phyloP scores from a whole-genome alignment of 2,329 filamentous ascomycete species.

The Endoconidiophora polonica region DNA sequence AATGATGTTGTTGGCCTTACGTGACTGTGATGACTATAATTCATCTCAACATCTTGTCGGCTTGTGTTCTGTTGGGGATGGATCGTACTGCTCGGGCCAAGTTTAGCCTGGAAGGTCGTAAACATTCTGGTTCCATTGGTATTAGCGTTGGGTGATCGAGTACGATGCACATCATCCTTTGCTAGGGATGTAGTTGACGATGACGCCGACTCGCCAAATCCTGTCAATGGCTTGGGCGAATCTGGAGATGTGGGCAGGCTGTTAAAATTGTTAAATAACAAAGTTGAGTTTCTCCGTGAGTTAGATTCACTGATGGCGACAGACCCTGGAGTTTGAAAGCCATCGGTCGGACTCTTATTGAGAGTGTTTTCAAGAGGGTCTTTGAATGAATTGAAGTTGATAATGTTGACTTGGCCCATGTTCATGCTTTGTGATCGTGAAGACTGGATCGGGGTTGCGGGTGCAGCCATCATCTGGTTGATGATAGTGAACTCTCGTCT shows the following conservation, averaged over 20 bases:
- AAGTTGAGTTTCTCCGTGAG: neutral
- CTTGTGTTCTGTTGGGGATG: neutral
- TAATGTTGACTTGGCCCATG: neutral
- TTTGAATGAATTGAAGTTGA: conserved; percentile 8
- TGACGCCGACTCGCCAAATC: conserved; percentile 6
- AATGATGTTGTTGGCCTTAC: conserved; percentile 4
- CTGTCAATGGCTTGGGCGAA: neutral
- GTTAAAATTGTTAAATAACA: neutral
- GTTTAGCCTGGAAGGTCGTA: conserved; percentile 8
- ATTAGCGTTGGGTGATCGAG: neutral
- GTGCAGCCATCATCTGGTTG: conserved; percentile 17
- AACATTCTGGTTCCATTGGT: conserved; percentile 2
- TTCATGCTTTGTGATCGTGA: conserved; percentile 2
- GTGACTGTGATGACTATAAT: neutral
- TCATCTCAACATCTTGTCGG: neutral
- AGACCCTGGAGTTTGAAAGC: conserved; percentile 1
- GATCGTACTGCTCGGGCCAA: neutral
- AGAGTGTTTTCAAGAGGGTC: conserved; percentile 2
- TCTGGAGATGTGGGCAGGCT: conserved; percentile 6
- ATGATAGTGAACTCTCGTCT: conserved; percentile 22
- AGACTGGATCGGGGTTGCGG: conserved; percentile 2
- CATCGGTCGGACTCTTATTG: neutral
- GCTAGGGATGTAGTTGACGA: neutral
- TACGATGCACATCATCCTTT: neutral
- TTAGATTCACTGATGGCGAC: neutral